These are phyloP conservation scores for Didymella arachidicola DNA, from an alignment of 2,329 filamentous ascomycete genomes.

Conservation along the genomic window DNA sequence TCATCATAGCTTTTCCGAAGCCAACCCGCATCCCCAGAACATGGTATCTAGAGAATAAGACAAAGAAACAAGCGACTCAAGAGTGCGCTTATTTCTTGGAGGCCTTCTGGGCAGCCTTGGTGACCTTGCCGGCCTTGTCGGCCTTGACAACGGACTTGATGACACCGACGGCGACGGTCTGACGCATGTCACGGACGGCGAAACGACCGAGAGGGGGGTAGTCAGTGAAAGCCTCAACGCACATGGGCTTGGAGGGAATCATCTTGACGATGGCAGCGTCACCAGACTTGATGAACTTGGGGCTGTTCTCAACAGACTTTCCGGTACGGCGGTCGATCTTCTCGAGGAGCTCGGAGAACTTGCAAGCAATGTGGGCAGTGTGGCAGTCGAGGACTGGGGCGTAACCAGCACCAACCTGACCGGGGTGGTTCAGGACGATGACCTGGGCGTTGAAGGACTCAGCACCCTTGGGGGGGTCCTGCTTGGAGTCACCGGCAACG, in stretches of 20 bases:
- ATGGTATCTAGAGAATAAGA: slow-evolving; percentile 44
- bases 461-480: slow-evolving; percentile 88
- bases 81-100: slow-evolving; percentile 53
- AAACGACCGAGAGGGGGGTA: slow-evolving; percentile 99
- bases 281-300: slow-evolving; percentile 99
- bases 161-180: slow-evolving; percentile 89
- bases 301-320: slow-evolving; percentile 88
- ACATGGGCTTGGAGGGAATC: slow-evolving; percentile 99
- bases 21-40: slow-evolving; percentile 50
- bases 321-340: slow-evolving; percentile 99
- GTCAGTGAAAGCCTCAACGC: slow-evolving; percentile 99
- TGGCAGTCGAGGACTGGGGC: slow-evolving; percentile 99
- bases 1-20: slow-evolving; percentile 50
- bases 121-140: slow-evolving; percentile 61
- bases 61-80: slow-evolving; percentile 45
- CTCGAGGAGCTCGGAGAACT: slow-evolving; percentile 98
- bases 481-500: slow-evolving; percentile 99
- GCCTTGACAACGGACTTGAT: slow-evolving; percentile 72
- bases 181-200: slow-evolving; percentile 96
- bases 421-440: slow-evolving; percentile 99
- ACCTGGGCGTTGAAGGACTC: slow-evolving; percentile 99
- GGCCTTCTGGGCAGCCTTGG: slow-evolving; percentile 57
- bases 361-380: slow-evolving; percentile 99
- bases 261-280: slow-evolving; percentile 99
- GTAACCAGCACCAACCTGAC: slow-evolving; percentile 99